Evolutionary conservation across 202 grass and related monocot genomes (phyloP).

Genomic region (Musa balbisiana): DNA sequence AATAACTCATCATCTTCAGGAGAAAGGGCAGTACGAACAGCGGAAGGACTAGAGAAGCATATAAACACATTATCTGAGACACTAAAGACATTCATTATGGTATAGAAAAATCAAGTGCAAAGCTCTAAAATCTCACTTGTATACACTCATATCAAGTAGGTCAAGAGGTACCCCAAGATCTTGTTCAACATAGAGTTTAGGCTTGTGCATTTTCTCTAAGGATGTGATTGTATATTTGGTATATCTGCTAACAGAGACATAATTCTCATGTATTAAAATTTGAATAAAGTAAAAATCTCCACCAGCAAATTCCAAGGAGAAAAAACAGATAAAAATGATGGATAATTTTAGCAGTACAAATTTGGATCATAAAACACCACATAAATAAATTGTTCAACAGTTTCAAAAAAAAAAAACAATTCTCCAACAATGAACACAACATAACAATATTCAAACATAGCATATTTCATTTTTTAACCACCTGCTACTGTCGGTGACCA

Average conservation of each 20-base stretch:
- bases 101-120: neutral
- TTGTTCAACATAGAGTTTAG: constrained; percentile 73
- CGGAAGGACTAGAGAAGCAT: constrained; percentile 41
- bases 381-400: too few species aligned
- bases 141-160: constrained; percentile 86
- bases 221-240: constrained; percentile 81
- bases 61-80: constrained; percentile 14
- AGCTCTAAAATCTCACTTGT: constrained; percentile 55
- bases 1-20: constrained; percentile 85
- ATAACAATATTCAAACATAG: too few species aligned
- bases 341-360: neutral
- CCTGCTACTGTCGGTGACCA: neutral
- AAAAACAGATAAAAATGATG: neutral
- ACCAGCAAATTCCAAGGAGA: too few species aligned
- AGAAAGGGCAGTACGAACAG: constrained; percentile 39
- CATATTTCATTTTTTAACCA: neutral
- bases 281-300: neutral
- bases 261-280: neutral
- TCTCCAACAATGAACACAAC: neutral
- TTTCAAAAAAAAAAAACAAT: too few species aligned
- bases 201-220: constrained; percentile 90
- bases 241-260: constrained; percentile 49
- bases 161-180: constrained; percentile 98
- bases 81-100: constrained; percentile 7
- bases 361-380: neutral